Evolutionary conservation across 331 rosid species (phyloP).

Genomic region (Acacia pycnantha): DNA sequence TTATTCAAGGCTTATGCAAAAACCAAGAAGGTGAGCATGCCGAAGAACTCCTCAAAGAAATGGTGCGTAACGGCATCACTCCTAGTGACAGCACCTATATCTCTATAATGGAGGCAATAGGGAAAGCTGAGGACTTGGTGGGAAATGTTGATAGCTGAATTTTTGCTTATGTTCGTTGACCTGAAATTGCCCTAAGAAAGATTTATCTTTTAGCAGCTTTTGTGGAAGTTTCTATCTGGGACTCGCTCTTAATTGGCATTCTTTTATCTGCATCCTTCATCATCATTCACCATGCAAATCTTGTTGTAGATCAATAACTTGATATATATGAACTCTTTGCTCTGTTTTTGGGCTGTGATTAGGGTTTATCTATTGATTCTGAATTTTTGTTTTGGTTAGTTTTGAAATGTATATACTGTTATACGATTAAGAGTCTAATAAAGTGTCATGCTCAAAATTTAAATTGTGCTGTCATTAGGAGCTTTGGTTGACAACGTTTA

Average conservation of each 20-base stretch:
- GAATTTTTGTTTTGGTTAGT: background rate
- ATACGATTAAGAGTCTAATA: background rate
- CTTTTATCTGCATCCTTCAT: slow-evolving; percentile 23
- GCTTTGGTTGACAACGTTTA: too few relatives aligned
- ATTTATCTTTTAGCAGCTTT: slow-evolving; percentile 1
- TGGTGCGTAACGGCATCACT: slow-evolving; percentile 69
- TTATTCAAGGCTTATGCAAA: slow-evolving; percentile 70
- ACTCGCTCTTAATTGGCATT: background rate
- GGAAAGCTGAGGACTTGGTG: slow-evolving; percentile 36
- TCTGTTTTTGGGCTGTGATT: background rate
- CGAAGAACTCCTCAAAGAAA: slow-evolving; percentile 85
- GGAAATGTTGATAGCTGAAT: slow-evolving; percentile 36
- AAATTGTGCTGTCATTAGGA: too few relatives aligned
- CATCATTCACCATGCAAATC: slow-evolving; percentile 9
- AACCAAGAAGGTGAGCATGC: slow-evolving; percentile 69
- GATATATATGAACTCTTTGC: background rate
- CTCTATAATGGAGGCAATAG: slow-evolving; percentile 59
- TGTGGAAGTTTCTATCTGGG: slow-evolving; percentile 16
- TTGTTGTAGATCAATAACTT: slow-evolving; percentile 11
- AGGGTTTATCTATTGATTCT: background rate
- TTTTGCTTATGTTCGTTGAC: slow-evolving; percentile 8
- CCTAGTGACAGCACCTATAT: slow-evolving; percentile 78
- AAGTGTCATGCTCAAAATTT: background rate
- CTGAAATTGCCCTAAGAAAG: slow-evolving; percentile 13
- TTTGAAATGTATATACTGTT: background rate